These are phyloP conservation scores for Moesziomyces aphidis DNA, from an alignment of 1,284 basidiomycete genomes.

Conservation along the genomic window DNA sequence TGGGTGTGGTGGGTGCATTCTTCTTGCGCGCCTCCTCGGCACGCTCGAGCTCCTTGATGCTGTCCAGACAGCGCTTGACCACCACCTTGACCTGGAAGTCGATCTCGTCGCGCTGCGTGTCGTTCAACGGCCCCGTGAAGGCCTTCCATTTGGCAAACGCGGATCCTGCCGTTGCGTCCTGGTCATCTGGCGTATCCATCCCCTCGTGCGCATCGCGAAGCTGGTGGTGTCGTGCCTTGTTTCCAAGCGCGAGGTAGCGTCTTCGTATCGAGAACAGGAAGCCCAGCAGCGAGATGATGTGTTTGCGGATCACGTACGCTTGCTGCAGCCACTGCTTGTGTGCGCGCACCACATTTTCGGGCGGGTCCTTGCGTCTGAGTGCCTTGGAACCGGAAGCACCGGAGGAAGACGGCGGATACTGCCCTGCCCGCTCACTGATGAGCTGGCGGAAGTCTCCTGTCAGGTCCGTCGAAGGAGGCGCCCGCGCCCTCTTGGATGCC, in stretches of 20 bases:
- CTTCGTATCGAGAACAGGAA: conserved; percentile 54
- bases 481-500: conserved; percentile 13
- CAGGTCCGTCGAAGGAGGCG: conserved; percentile 32
- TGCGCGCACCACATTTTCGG: conserved; percentile 36
- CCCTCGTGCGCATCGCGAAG: conserved; percentile 22
- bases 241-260: conserved; percentile 46
- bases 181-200: conserved; percentile 19
- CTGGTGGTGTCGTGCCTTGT: conserved; percentile 25
- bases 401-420: conserved; percentile 38
- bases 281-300: conserved; percentile 46
- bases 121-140: conserved; percentile 76
- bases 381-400: conserved; percentile 14
- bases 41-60: conserved; percentile 84
- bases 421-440: conserved; percentile 19
- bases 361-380: conserved; percentile 35
- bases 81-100: conserved; percentile 87
- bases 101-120: conserved; percentile 88
- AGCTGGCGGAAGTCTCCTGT: conserved; percentile 39
- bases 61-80: conserved; percentile 81
- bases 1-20: conserved; percentile 43
- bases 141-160: conserved; percentile 65
- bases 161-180: conserved; percentile 16
- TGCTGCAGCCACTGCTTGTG: conserved; percentile 47
- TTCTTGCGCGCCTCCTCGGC: conserved; percentile 74
- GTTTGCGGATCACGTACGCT: conserved; percentile 49